Percentiles rank a stretch among this genome's conserved stretches.
phyloP scores from a whole-genome alignment of 495 filamentous ascomycete genomes.

The Neurospora terricola region DNA sequence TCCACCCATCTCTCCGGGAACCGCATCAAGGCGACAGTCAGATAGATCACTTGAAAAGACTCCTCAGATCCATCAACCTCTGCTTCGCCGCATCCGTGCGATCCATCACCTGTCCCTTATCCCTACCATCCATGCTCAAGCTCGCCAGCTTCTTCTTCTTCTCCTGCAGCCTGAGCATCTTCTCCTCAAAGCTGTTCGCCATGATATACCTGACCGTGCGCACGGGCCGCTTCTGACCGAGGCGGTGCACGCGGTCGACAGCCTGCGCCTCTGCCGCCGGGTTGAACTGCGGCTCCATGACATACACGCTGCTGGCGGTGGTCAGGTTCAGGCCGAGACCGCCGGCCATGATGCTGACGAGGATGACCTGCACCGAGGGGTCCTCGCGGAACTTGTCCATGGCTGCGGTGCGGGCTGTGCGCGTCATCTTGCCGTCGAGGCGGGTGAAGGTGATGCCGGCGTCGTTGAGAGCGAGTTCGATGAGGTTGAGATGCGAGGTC shows the following conservation, averaged over 20 bases:
- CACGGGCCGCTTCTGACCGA: conserved; percentile 82
- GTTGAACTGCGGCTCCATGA: conserved; percentile 98
- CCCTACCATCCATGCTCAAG: conserved; percentile 61
- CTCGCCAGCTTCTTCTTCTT: conserved; percentile 87
- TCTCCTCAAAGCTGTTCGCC: conserved; percentile 83
- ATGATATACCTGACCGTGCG: conserved; percentile 79
- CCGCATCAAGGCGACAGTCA: background rate
- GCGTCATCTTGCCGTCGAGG: conserved; percentile 79
- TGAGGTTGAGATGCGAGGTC: conserved; percentile 90
- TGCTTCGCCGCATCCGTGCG: conserved; percentile 66
- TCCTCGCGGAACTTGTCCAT: conserved; percentile 73
- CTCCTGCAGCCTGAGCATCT: conserved; percentile 76
- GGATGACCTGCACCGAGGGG: conserved; percentile 59
- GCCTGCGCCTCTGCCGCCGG: conserved; percentile 91
- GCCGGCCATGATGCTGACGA: conserved; percentile 87
- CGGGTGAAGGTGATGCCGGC: conserved; percentile 60
- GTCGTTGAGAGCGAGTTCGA: conserved; percentile 70
- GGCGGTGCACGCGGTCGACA: conserved; percentile 84
- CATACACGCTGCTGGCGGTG: conserved; percentile 71
- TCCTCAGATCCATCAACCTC: conserved; percentile 69
- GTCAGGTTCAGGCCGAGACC: conserved; percentile 90
- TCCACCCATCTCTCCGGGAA: background rate
- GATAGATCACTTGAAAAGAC: conserved; percentile 58
- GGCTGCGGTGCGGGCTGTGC: conserved; percentile 56
- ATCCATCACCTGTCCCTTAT: conserved; percentile 45